These are phyloP conservation scores for Hericium rajendrae DNA, from an alignment of 768 basidiomycete species.

Conservation along the genomic window DNA sequence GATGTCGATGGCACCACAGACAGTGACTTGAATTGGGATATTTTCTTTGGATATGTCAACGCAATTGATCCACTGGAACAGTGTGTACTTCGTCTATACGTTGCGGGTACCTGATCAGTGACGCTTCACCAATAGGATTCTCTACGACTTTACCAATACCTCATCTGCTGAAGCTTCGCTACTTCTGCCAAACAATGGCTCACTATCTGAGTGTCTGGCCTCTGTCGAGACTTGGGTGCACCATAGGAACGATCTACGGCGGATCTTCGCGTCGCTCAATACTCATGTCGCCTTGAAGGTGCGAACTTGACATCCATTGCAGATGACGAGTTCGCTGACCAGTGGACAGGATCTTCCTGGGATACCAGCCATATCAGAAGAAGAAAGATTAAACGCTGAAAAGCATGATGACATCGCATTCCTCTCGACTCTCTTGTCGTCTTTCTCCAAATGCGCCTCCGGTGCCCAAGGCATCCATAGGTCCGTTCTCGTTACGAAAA, in stretches of 20 bases:
- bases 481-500: neutral
- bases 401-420: neutral
- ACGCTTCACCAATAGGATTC: neutral
- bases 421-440: neutral
- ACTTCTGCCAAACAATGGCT: neutral
- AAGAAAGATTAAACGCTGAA: neutral
- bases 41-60: too few species aligned
- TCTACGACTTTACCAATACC: neutral
- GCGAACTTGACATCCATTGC: neutral
- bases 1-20: slow-evolving; percentile 1
- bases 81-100: neutral
- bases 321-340: too few species aligned
- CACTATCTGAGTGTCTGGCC: neutral
- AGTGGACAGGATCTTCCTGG: too few species aligned
- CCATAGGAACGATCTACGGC: neutral
- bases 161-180: neutral
- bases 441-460: neutral
- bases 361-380: neutral
- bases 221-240: neutral
- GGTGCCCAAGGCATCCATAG: neutral
- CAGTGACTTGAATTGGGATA: too few species aligned
- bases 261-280: neutral
- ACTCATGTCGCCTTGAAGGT: neutral
- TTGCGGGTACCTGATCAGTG: neutral
- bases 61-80: slow-evolving; percentile 16